A percentile compares a stretch with the other conserved stretches of the same genome.
These are phyloP conservation scores for Chlamydomonas sp. DNA, from an alignment of 139 green algal species.

Conservation along the genomic window DNA sequence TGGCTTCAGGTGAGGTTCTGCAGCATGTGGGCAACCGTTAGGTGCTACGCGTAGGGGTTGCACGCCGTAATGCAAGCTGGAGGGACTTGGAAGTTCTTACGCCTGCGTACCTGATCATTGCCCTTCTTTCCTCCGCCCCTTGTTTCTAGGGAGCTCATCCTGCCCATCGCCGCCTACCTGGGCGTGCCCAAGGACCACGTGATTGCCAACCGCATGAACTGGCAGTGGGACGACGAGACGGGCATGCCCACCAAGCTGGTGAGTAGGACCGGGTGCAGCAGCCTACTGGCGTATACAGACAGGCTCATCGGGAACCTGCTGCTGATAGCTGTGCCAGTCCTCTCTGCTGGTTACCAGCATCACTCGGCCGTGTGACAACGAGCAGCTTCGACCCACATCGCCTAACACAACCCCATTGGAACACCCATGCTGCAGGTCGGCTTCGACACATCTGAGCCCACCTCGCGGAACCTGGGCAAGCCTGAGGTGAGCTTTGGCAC, in stretches of 20 bases:
- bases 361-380: background rate
- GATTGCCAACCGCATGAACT: conserved; percentile 72
- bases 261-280: background rate
- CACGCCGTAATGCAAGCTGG: too few species aligned
- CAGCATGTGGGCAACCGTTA: too few species aligned
- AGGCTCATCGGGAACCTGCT: background rate
- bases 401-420: too few species aligned
- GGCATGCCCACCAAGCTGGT: conserved; percentile 54
- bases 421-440: conserved; percentile 56
- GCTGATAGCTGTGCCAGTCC: background rate
- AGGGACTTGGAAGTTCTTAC: too few species aligned
- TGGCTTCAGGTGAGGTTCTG: too few species aligned
- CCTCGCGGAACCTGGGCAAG: conserved; percentile 56
- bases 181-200: too few species aligned
- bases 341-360: background rate
- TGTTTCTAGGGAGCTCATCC: too few species aligned
- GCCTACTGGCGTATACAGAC: background rate
- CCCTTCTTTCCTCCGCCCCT: too few species aligned
- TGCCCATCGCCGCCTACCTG: too few species aligned
- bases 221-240: conserved; percentile 64
- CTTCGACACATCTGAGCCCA: conserved; percentile 62
- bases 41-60: too few species aligned
- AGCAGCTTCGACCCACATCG: conserved; percentile 12
- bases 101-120: too few species aligned
- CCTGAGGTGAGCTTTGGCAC: background rate